Base-by-base conservation (phyloP, 805 yeast species). In the Hyphopichia homilentoma region DNA sequence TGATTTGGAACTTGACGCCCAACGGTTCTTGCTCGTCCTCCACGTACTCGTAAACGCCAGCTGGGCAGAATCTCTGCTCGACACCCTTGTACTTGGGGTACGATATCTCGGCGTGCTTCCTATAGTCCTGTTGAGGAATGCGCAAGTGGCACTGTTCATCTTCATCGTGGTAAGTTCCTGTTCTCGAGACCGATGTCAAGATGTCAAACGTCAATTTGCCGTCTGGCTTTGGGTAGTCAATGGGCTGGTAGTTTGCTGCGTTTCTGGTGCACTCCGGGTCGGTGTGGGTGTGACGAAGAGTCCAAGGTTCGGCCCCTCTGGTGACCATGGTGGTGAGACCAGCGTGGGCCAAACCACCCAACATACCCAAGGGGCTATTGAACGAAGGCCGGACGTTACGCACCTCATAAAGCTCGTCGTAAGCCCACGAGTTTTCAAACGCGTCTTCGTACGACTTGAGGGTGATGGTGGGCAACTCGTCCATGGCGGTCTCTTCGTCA, bases 31-130 rank as follows among this genome's bases (percentile, higher is more conserved):
- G 50, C 32, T 75, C 82, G 53, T 84, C 93, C 41, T 81, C 80
- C n/a, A 79, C 54, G 50, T 86, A 93, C 62, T 93, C 98, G 59
- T 93, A 93, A 8, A 93, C 98, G 16, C 98, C 98, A 15, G 98
- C 98, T 3, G 98, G 98, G 52, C 98, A 93, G 68, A 93, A 93
- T 40, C 94, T 69, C 51, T 78, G 81, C 59, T 93, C 98, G 14
- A 93, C 70, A 14, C 98, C 98, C 56, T 84, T 68, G 65, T 66
- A 93, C 43, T 71, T 77, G 8, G 90, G 88, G 61, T 75, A 93
- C 16, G 87, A 65, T 9, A 57, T 61, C 25, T 72, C 70, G 0
- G 94, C 77, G 58, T 90, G 96, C 44, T 73, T 66, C 16, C 72
- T 65, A 45, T 74, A 52, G 47, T 81, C 79, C 55, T 81, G 86